Evolutionary conservation across 2,329 filamentous ascomycete species (phyloP), one percentile per base, ranked within the genome.

Genomic region (Pseudonectria foliicola): DNA sequence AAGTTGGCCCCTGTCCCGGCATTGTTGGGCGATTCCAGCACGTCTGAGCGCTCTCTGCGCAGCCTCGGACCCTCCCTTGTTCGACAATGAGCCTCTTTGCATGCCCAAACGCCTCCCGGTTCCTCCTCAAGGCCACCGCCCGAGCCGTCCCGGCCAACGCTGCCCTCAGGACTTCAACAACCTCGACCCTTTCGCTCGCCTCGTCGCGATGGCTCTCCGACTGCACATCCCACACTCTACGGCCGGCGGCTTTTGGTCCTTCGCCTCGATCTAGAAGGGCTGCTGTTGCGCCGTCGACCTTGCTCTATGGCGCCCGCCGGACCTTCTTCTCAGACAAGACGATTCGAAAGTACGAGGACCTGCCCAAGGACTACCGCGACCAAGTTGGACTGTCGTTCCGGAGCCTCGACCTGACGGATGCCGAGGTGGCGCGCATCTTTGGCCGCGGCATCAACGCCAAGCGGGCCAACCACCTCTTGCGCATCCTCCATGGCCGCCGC

Each of bases 401-500:
- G 29, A 56, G 53, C 6, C 55, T 59, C 4, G 69, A 75, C n/a
- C 59, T 82, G 13, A 61, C 62, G 3, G 56, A 66, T 13, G 50
- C 53, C 7, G 71, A 80, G 47, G 61, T 67, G 6, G 48, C 60
- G 12, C 40, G 45, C 8, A 61, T 79, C 25, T 79, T 81, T 40
- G 72, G 74, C 2, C 49, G 63, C 5, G 57, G 60, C 10, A 60
- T 78, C 29, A 56, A 61, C 39, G 52, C 62, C 1, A 44, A 49
- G 4, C 49, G 54, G 5, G 77, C 69, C 13, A 80, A 80, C 50
- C 59, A 57, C 29, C 55, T 81, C 28, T 56, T 82, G 32, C 63
- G 64, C 34, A 72, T 81, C 32, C 56, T 81, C 10, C 78, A 82
- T 50, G 78, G 77, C 7, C 69, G 76, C 25, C 66, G 78, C 27